Conservation (phyloP, 2,329 filamentous ascomycete species). For the Xylariaceae sp. region DNA sequence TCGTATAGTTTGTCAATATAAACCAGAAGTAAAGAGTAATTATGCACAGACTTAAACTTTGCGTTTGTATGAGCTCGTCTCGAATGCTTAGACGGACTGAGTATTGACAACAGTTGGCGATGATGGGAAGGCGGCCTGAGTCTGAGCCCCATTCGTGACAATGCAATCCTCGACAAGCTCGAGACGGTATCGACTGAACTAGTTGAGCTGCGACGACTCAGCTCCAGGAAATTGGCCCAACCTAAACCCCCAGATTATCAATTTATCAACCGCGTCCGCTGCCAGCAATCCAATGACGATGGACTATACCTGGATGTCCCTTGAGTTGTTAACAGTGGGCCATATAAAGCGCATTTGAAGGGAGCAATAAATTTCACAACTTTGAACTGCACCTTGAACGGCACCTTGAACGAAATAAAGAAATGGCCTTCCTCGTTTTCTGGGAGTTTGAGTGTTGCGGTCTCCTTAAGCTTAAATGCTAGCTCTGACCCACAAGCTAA, state of each 20-base stretch:
- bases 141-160: too few relatives aligned
- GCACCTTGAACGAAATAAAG: slow-evolving; percentile 15
- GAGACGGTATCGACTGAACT: slow-evolving; percentile 3
- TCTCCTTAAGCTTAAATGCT: not conserved
- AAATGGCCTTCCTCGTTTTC: slow-evolving; percentile 13
- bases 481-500: not conserved
- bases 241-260: slow-evolving; percentile 6
- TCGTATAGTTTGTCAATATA: too few relatives aligned
- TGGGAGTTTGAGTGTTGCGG: slow-evolving; percentile 8
- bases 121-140: too few relatives aligned
- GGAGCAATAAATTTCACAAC: slow-evolving; percentile 18
- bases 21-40: too few relatives aligned
- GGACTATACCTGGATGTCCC: slow-evolving; percentile 8
- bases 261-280: slow-evolving; percentile 4
- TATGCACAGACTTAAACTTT: too few relatives aligned
- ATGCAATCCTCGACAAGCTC: slow-evolving; percentile 16
- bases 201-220: slow-evolving; percentile 1
- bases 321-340: slow-evolving; percentile 11
- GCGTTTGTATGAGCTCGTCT: too few relatives aligned
- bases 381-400: too few relatives aligned
- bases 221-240: not conserved
- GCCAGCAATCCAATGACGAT: not conserved
- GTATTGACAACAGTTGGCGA: too few relatives aligned
- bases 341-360: slow-evolving; percentile 10
- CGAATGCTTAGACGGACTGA: too few relatives aligned